Evolutionary conservation across 1,284 basidiomycete genomes (phyloP), one percentile per base, ranked within the genome.

Genomic region (Termitomyces sp.): DNA sequence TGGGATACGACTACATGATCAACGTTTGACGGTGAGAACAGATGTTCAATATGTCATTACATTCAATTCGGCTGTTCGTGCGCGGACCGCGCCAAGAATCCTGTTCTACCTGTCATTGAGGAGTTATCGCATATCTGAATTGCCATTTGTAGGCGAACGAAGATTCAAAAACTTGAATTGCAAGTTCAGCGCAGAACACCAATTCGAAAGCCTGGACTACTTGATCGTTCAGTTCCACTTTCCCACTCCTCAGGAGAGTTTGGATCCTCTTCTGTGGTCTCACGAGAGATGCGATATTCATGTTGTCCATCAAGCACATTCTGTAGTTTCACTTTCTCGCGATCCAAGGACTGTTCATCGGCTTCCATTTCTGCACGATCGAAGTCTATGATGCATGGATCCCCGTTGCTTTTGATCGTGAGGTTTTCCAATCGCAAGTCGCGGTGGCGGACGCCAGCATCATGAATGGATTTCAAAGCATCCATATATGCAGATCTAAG

Each of bases 391-490:
- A 66, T 61, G 13, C 45, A 47, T 2, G 57, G 46, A 12, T 56
- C 45, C 9, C 60, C 58, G 6, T 51, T 17, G n/a, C 58, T 51
- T 36, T 62, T 55, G 39, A 63, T 50, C 30, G 58, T 56, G 17
- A 66, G 12, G 53, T 66, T 67, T 26, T 58, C 56, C 2, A 59
- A 30, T 7, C 63, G 61, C 17, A 66, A 51, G 49, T 67, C 65
- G 13, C 59, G 50, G 40, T 67, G 65, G 2, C 53, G 56, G 33
- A 66, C 59, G 2, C 64, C 61, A 28, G 64, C 60, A 3, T 41
- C 13, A 36, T 67, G 63, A n/a, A 67, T 61, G 15, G 31, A 43
- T 24, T 56, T 54, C 38, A 65, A 34, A 19, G 53, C 50, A 1
- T 54, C 38, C 13, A 46, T 24, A 34, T 61, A 61, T 17, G 17